Percentiles rank a stretch among this genome's conserved stretches.
These are phyloP conservation scores for Fusarium staphyleae DNA, from an alignment of 2,329 filamentous ascomycete genomes.

Conservation along the genomic window DNA sequence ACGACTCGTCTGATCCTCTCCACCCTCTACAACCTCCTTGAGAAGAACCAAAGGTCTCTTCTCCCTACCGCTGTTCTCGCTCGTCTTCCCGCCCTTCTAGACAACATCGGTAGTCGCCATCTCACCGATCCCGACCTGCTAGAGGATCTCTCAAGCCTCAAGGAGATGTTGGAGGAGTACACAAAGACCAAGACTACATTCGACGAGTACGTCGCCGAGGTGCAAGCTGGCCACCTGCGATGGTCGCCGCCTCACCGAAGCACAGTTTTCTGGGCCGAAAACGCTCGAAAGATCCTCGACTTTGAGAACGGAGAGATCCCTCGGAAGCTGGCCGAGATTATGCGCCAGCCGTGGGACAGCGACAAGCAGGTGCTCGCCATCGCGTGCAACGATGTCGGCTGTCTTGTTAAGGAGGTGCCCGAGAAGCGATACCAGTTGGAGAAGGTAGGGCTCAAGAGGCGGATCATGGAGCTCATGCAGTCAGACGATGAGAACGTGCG, in stretches of 20 bases:
- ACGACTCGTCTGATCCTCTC: slow-evolving; percentile 90
- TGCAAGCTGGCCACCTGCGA: slow-evolving; percentile 84
- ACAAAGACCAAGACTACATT: slow-evolving; percentile 78
- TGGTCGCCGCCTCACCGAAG: slow-evolving; percentile 94
- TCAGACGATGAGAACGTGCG: slow-evolving; percentile 86
- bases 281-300: slow-evolving; percentile 85
- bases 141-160: slow-evolving; percentile 67
- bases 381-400: slow-evolving; percentile 91
- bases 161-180: slow-evolving; percentile 70
- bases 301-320: slow-evolving; percentile 80
- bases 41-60: slow-evolving; percentile 71
- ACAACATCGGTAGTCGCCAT: slow-evolving; percentile 68
- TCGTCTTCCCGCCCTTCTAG: slow-evolving; percentile 73
- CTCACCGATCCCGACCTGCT: slow-evolving; percentile 69
- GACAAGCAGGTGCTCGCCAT: slow-evolving; percentile 91
- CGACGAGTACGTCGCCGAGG: slow-evolving; percentile 88
- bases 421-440: slow-evolving; percentile 83
- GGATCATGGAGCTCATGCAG: slow-evolving; percentile 93
- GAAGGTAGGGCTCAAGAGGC: slow-evolving; percentile 81
- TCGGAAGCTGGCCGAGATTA: slow-evolving; percentile 83
- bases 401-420: slow-evolving; percentile 85
- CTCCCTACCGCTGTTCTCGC: slow-evolving; percentile 88
- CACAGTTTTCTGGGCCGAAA: slow-evolving; percentile 88
- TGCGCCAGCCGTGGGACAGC: slow-evolving; percentile 75
- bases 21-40: slow-evolving; percentile 86